Conservation (phyloP, 352 stramenopile genomes). For the Globisporangium nagaii region DNA sequence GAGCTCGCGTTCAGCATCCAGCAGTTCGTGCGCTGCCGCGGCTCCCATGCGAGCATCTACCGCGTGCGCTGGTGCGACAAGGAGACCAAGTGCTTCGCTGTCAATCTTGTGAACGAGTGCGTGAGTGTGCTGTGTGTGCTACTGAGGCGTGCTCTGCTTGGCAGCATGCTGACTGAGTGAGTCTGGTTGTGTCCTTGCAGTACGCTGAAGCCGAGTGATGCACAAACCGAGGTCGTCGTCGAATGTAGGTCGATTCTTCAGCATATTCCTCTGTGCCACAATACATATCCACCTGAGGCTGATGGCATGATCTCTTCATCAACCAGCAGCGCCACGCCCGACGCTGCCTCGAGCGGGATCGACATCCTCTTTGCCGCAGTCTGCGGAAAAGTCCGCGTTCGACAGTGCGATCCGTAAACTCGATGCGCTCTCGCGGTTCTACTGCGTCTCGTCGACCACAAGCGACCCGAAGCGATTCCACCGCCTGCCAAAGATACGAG, state of each 20-base stretch:
- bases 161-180: background rate
- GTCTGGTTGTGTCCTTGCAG: background rate
- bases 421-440: conserved; percentile 20
- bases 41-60: conserved; percentile 63
- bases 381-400: background rate
- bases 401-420: conserved; percentile 16
- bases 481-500: conserved; percentile 50
- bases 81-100: conserved; percentile 51
- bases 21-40: conserved; percentile 67
- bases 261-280: background rate
- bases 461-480: conserved; percentile 24
- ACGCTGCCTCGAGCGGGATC: background rate
- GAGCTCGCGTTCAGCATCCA: conserved; percentile 63
- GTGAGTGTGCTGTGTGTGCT: too few species aligned
- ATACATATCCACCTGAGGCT: background rate
- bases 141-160: too few species aligned
- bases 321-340: background rate
- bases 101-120: conserved; percentile 76
- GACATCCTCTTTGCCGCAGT: background rate
- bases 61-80: conserved; percentile 52
- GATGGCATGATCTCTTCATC: too few species aligned
- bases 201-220: conserved; percentile 4
- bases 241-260: background rate
- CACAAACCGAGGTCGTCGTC: background rate
- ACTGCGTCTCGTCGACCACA: conserved; percentile 31